Evolutionary conservation across 2,329 filamentous ascomycete genomes (phyloP), one percentile per base, ranked within the genome.

Genomic region (Colletotrichum sp.): DNA sequence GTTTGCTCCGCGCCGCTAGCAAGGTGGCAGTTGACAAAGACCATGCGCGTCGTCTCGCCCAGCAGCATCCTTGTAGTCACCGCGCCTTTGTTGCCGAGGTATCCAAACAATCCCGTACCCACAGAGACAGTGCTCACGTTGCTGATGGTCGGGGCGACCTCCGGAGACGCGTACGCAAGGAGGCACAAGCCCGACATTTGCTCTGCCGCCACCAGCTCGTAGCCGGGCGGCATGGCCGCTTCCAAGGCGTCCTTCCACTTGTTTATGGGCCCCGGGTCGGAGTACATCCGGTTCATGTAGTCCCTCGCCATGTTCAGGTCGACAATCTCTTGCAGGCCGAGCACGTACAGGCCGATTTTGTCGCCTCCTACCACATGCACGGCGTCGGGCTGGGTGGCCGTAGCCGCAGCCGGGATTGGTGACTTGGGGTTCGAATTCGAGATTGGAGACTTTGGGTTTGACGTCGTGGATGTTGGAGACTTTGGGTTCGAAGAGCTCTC

Each of bases 61-160:
- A 99, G 86, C 1, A 99, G 89, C 6, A 99, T 87, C 25, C 96
- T 91, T 6, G 94, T 94, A 5, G 93, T 91, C 1, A 98, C 94
- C 6, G 95, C 96, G 2, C 97, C 97, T 83, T 99, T 99, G 84
- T 99, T 99, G 12, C 97, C 97, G 87, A 98, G 93, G 81, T 98
- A 98, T 0, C 96, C 96, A 84, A 98, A 91, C 59, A 98, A 84
- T 0, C 97, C 97, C 0, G 97, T 99, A 1, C 96, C 96, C 9
- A 98, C 93, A 73, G 92, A 94, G 6, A 93, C 93, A 3, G 94
- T 96, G 84, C 95, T 98, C 79, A 98, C 92, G 65, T 95, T 94
- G 77, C 92, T 94, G 80, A 98, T 91, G 4, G 93, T 94, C 0
- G 93, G 89, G 2, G 91, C 91, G 55, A 98, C 88, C 11, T 92